Evolutionary conservation across 192 early-diverging fungal genomes (phyloP), one percentile per base, ranked within the genome.

Genomic region (Umbelopsis sp.): DNA sequence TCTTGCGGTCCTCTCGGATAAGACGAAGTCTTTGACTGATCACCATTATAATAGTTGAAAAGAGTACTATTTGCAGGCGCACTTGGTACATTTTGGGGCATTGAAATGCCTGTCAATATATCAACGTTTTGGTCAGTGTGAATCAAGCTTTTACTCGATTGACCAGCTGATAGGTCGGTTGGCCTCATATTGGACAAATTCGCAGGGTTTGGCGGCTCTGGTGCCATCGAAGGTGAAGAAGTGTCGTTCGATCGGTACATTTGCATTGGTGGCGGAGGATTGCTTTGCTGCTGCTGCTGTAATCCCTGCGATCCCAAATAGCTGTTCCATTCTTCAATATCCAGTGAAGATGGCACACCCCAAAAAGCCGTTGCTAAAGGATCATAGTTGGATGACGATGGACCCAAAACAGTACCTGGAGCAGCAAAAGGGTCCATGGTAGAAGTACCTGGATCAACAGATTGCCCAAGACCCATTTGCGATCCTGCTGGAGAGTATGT

Each of bases 361-460:
- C 73, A 74, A 27, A 74, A 74, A 2, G 73, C 68, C 12, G 73
- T 46, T 11, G 58, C 73, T 18, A 66, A 49, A 9, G 58, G 73
- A 66, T 70, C 49, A 48, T 44, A 74, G 15, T 69, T 68, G 6
- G 58, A 27, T 9, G 48, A 25, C 20, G 35, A 41, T 2, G 47
- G 3, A 1, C 22, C 58, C 18, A 30, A 37, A 49, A 75, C 47
- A 41, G 74, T 67, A 11, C 71, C 71, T 0, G 75, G 75, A 1
- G 75, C 75, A 30, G 75, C 75, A 69, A 77, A 77, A 27, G 75
- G 75, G 30, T 77, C 75, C 58, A 69, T 72, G 0, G 71, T 71
- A 2, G 48, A 13, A 27, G 69, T 8, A 35, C 55, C 55, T 35
- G 27, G 27, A 37, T 61, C 55, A 25, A 61, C 33, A 18, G 55